These are phyloP conservation scores for Aureobasidium lini DNA, from an alignment of 2,329 filamentous ascomycete species.

Conservation along the genomic window DNA sequence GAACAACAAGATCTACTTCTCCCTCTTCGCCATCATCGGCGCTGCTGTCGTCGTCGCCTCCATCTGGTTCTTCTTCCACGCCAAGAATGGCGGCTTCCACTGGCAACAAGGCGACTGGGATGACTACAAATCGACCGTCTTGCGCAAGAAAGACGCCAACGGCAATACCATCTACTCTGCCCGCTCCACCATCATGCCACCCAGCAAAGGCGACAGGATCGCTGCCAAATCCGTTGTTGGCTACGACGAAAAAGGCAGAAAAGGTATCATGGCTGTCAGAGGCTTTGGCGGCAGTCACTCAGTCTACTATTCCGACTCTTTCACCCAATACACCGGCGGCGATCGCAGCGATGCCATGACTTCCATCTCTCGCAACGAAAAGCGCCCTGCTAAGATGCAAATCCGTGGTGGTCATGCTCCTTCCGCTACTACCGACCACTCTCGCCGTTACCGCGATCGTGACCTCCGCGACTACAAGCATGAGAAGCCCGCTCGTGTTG, in stretches of 20 bases:
- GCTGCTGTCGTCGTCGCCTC: slow-evolving; percentile 63
- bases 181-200: slow-evolving; percentile 58
- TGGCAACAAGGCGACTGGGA: slow-evolving; percentile 89
- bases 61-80: slow-evolving; percentile 99
- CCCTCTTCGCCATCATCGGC: slow-evolving; percentile 77
- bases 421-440: slow-evolving; percentile 24
- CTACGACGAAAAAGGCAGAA: slow-evolving; percentile 38
- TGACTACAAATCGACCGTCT: slow-evolving; percentile 92
- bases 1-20: slow-evolving; percentile 60
- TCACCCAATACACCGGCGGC: slow-evolving; percentile 30
- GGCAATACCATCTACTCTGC: slow-evolving; percentile 79
- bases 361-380: neutral
- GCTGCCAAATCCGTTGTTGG: slow-evolving; percentile 33
- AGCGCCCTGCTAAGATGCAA: neutral
- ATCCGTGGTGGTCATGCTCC: slow-evolving; percentile 5
- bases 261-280: slow-evolving; percentile 28
- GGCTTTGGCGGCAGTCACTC: slow-evolving; percentile 37
- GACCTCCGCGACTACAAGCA: slow-evolving; percentile 78
- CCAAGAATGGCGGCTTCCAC: slow-evolving; percentile 88
- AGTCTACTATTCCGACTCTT: slow-evolving; percentile 36
- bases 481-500: slow-evolving; percentile 79
- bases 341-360: slow-evolving; percentile 26
- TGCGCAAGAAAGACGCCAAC: slow-evolving; percentile 82
- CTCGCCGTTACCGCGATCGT: slow-evolving; percentile 47
- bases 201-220: slow-evolving; percentile 26